Evolutionary conservation across 2,329 filamentous ascomycete genomes (phyloP).

Genomic region (Periglandula ipomoeae): DNA sequence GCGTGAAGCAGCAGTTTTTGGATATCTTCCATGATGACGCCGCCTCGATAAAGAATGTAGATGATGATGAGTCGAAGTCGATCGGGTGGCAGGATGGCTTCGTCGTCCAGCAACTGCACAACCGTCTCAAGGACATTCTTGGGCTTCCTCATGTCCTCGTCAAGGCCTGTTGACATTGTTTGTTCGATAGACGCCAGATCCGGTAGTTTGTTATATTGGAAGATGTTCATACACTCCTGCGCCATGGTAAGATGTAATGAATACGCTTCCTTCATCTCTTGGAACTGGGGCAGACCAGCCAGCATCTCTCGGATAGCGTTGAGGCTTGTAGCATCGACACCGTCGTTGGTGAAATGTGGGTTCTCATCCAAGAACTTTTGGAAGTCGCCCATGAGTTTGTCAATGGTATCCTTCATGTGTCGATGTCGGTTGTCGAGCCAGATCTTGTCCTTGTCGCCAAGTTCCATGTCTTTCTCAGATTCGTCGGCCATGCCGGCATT

Average conservation of each 20-base stretch:
- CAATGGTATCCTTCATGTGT: conserved; percentile 97
- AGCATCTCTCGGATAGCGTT: conserved; percentile 97
- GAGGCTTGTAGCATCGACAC: conserved; percentile 58
- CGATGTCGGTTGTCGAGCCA: conserved; percentile 92
- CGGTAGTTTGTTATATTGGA: conserved; percentile 73
- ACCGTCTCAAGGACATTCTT: conserved; percentile 83
- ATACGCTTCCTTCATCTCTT: conserved; percentile 91
- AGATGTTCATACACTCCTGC: conserved; percentile 91
- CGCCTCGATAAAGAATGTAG: conserved; percentile 79
- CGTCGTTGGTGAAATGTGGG: conserved; percentile 76
- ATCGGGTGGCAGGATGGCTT: conserved; percentile 60
- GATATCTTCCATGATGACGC: conserved; percentile 75
- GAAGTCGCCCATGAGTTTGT: conserved; percentile 87
- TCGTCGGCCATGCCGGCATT: conserved; percentile 64
- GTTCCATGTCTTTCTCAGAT: conserved; percentile 83
- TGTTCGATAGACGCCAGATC: conserved; percentile 88
- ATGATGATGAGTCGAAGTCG: conserved; percentile 77
- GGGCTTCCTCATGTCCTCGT: conserved; percentile 85
- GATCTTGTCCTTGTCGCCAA: conserved; percentile 82
- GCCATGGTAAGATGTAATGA: conserved; percentile 94
- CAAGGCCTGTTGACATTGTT: conserved; percentile 80
- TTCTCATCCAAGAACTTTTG: conserved; percentile 86
- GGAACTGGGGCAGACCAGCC: conserved; percentile 86
- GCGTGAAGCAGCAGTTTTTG: conserved; percentile 78
- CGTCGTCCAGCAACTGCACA: conserved; percentile 80